Percentiles rank a stretch among this genome's conserved stretches.
These are phyloP conservation scores for Ephemerocybe angulata DNA, from an alignment of 768 basidiomycete genomes.

Conservation along the genomic window DNA sequence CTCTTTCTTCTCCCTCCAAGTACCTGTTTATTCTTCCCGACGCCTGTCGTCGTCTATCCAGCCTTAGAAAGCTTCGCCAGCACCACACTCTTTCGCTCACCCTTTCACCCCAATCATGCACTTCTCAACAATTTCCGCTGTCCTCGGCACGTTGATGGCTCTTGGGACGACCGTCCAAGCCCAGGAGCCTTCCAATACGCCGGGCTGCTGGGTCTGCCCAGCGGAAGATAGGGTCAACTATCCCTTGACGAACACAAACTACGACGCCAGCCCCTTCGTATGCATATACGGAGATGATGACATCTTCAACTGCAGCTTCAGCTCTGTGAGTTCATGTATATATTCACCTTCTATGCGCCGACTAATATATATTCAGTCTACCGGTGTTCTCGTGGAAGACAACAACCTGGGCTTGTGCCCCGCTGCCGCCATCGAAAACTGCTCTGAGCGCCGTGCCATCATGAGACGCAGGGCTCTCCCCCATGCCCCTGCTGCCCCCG, in stretches of 20 bases:
- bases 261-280: background rate
- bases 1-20: too few species aligned
- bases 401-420: slow-evolving; percentile 5
- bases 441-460: background rate
- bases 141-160: background rate
- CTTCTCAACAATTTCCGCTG: background rate
- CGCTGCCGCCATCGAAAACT: background rate
- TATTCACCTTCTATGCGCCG: background rate
- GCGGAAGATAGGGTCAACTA: background rate
- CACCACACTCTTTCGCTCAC: background rate
- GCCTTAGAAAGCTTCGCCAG: too few species aligned
- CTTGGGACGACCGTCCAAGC: background rate
- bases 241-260: background rate
- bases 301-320: background rate
- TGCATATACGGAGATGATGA: slow-evolving; percentile 1
- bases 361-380: background rate
- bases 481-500: background rate
- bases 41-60: too few species aligned
- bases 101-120: background rate
- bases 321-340: background rate
- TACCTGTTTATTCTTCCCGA: too few species aligned
- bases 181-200: background rate
- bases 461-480: background rate
- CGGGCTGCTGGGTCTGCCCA: slow-evolving; percentile 6
- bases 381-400: background rate